Evolutionary conservation across 75 land plant genomes (phyloP).

Genomic region (Selaginella moellendorffii): DNA sequence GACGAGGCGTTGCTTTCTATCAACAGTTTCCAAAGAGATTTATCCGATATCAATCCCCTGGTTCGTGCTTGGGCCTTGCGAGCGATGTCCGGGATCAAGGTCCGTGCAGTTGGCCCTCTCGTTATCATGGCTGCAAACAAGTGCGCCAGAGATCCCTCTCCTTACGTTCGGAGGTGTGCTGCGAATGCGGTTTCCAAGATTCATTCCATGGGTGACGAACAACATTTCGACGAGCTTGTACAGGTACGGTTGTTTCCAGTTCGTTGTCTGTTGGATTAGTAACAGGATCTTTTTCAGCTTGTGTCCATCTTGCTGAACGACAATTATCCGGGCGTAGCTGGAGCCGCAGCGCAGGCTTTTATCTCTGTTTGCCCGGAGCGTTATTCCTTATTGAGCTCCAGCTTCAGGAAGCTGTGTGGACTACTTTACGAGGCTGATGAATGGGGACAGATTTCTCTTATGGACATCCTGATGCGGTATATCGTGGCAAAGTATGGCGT

Average conservation of each 20-base stretch:
- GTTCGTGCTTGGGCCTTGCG: conserved; percentile 96
- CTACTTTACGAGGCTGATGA: conserved; percentile 88
- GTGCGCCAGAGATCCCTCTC: conserved; percentile 88
- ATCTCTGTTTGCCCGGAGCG: conserved; percentile 62
- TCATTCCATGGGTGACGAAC: conserved; percentile 55
- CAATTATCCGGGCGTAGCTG: conserved; percentile 75
- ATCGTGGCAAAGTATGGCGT: conserved; percentile 64
- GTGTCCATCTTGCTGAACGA: conserved; percentile 64
- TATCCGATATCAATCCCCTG: conserved; percentile 83
- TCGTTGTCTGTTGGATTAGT: conserved; percentile 7
- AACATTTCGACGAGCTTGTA: conserved; percentile 38
- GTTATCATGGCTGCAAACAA: conserved; percentile 68
- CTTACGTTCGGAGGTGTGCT: conserved; percentile 92
- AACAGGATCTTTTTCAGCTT: conserved; percentile 35
- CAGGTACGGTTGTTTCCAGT: conserved; percentile 49
- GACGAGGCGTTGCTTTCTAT: conserved; percentile 95
- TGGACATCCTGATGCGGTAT: conserved; percentile 80
- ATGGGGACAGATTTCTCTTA: conserved; percentile 70
- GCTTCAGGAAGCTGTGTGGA: conserved; percentile 60
- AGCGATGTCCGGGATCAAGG: conserved; percentile 94
- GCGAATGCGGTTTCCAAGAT: conserved; percentile 93
- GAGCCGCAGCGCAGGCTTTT: conserved; percentile 89
- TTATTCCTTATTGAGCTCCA: conserved; percentile 42
- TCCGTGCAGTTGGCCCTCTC: conserved; percentile 73
- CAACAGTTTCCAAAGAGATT: conserved; percentile 91